These are phyloP conservation scores for Leptoxyphium fumago DNA, from an alignment of 2,329 filamentous ascomycete genomes.

Conservation along the genomic window DNA sequence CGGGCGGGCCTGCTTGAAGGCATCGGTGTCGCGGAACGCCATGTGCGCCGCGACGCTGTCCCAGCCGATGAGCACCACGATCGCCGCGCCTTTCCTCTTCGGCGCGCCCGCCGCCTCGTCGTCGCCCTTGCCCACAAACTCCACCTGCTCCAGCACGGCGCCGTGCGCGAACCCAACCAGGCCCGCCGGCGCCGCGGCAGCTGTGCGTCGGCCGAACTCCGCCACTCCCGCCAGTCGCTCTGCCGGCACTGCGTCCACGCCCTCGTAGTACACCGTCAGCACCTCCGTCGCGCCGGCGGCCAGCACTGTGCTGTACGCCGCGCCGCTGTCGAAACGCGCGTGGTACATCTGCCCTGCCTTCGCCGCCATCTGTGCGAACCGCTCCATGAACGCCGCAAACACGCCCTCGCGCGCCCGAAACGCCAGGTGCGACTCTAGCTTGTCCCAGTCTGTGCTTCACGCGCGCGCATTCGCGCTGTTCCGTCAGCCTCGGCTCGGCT, in stretches of 20 bases:
- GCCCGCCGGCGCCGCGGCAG: constrained; percentile 16
- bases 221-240: constrained; percentile 21
- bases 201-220: constrained; percentile 23
- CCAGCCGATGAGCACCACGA: constrained; percentile 37
- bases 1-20: constrained; percentile 28
- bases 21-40: constrained; percentile 29
- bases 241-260: constrained; percentile 13
- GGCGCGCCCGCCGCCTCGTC: constrained; percentile 15
- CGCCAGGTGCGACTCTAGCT: constrained; percentile 22
- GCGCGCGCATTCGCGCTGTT: not conserved
- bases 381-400: constrained; percentile 26
- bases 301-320: constrained; percentile 9
- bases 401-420: constrained; percentile 22
- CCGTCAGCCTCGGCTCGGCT: not conserved
- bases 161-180: constrained; percentile 3
- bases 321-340: constrained; percentile 16
- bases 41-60: constrained; percentile 35
- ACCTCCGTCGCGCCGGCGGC: constrained; percentile 36
- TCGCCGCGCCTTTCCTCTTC: constrained; percentile 23
- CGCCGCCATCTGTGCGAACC: constrained; percentile 16
- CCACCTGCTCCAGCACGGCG: not conserved
- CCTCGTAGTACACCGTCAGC: constrained; percentile 28
- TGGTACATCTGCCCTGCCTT: constrained; percentile 20
- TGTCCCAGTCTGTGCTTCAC: constrained; percentile 30
- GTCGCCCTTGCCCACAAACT: constrained; percentile 12